These are phyloP conservation scores for Cryptococcus maquisensis DNA, from an alignment of 1,284 basidiomycete species.

Conservation along the genomic window DNA sequence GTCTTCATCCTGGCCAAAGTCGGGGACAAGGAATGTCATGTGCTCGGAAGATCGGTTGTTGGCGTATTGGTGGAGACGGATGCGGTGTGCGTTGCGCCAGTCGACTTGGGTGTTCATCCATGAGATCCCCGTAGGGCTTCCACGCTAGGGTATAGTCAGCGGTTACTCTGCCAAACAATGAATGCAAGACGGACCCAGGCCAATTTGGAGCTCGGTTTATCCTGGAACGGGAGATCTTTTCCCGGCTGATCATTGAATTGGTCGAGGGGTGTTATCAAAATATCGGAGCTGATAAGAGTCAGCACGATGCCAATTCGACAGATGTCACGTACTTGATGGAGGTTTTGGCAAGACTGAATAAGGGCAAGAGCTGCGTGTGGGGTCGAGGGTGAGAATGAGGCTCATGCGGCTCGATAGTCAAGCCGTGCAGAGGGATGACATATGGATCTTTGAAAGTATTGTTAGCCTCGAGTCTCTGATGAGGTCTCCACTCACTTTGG, in stretches of 20 bases:
- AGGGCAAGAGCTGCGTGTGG: conserved; percentile 42
- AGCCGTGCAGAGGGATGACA: conserved; percentile 43
- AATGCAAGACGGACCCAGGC: conserved; percentile 45
- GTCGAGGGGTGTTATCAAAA: conserved; percentile 52
- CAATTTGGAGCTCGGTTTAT: conserved; percentile 46
- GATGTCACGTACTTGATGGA: conserved; percentile 36
- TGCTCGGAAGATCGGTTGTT: conserved; percentile 30
- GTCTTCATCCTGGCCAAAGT: conserved; percentile 18
- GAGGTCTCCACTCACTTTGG: conserved; percentile 28
- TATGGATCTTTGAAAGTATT: conserved; percentile 36
- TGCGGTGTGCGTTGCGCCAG: conserved; percentile 51
- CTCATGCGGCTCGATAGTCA: conserved; percentile 44
- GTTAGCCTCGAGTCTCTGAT: neutral
- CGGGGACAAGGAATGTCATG: conserved; percentile 27
- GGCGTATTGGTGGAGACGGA: conserved; percentile 48
- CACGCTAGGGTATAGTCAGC: conserved; percentile 23
- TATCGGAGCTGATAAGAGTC: conserved; percentile 44
- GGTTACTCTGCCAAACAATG: neutral
- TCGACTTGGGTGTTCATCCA: conserved; percentile 45
- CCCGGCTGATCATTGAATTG: conserved; percentile 47
- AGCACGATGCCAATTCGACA: neutral
- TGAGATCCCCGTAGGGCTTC: conserved; percentile 51
- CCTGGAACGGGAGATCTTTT: conserved; percentile 49
- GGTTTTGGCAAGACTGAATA: conserved; percentile 48
- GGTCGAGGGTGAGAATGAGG: conserved; percentile 41